Base-by-base conservation (phyloP, 23 red algal species). In the Gracilaria gracilis region DNA sequence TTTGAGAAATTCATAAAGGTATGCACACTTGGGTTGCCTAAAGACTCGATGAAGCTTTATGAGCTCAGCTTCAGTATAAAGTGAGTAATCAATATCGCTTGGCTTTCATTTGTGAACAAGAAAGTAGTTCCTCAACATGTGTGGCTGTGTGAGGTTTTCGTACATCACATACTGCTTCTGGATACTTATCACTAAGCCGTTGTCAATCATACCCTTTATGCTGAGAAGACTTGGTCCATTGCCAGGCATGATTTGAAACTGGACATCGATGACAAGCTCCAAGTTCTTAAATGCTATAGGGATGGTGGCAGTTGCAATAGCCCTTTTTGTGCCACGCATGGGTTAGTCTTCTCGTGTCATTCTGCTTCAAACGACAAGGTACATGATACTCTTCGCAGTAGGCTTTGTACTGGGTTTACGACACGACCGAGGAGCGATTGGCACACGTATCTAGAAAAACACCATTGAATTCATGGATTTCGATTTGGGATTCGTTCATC, bases 111-210 rank as follows among this genome's bases (percentile, higher is more conserved):
- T 80, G 15, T 80, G 39, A 58, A 80, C 31, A 13, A 58, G 75
- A 24, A 80, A 80, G 34, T 54, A 80, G 40, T 80, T 53, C 0
- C 54, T 11, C 24, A 80, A 57, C 24, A 24, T 31, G 8, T 53
- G 17, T 16, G 38, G 21, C 28, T 80, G 40, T 27, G 16, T 54
- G 13, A 53, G 75, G 27, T 80, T 37, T 58, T 80, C 54, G 53
- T 80, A 80, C 7, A 0, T 54, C 40, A 80, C 44, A 12, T 51
- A 0, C 0, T 50, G 37, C 13, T 80, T 54, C 44, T 54, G 75
- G 14, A 80, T 80, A 33, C 75, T 80, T 12, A 80, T 80, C 21
- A 19, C 75, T 0, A 80, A 34, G 19, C 75, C 36, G 33, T 78
- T 31, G 14, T 53, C 49, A 12, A 71, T 71, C 0, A 34, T 71